Evolutionary conservation across 2,329 filamentous ascomycete species (phyloP), one percentile per base, ranked within the genome.

Genomic region (Cadophora sp.): DNA sequence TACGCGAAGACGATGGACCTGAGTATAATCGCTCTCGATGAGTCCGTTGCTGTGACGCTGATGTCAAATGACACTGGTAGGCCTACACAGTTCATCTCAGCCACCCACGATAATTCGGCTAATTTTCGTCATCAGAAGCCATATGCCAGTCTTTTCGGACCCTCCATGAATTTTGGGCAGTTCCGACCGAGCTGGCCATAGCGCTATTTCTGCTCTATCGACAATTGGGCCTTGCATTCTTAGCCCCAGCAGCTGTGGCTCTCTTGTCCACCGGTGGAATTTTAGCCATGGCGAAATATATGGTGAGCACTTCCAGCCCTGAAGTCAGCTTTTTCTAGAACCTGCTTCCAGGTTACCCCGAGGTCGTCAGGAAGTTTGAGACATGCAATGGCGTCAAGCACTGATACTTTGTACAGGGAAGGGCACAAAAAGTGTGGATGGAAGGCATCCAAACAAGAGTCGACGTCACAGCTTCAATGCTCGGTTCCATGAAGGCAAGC

Each of bases 111-210:
- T 34, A 43, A 27, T 22, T 53, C 14, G 22, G 16, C 61, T 70
- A n/a, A 68, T 24, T 4, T 43, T 4, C n/a, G 48, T 24, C 51
- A 56, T 19, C 37, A 73, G 73, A 73, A 65, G 69, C 71, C 22
- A 76, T 73, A 51, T 76, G 66, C 67, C 37, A 64, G 31, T 79
- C 78, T 1, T 71, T 80, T 31, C 77, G 66, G 34, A 63, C 68
- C 29, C 43, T 77, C 12, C 75, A 78, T 65, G 77, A 78, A 60
- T 61, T 77, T 29, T 78, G 76, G 76, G 76, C 75, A n/a, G 72
- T 73, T 43, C 69, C 74, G 4, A 71, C 73, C 9, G 75, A 78
- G 53, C 66, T 75, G 22, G 70, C 59, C 2, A 73, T 79, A 22
- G 75, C 76, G 16, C 66, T 77, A 24, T 77, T 65, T 59, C 58